Evolutionary conservation across 257 asterid genomes (phyloP), one percentile per base, ranked within the genome.

Genomic region (Avicennia marina): DNA sequence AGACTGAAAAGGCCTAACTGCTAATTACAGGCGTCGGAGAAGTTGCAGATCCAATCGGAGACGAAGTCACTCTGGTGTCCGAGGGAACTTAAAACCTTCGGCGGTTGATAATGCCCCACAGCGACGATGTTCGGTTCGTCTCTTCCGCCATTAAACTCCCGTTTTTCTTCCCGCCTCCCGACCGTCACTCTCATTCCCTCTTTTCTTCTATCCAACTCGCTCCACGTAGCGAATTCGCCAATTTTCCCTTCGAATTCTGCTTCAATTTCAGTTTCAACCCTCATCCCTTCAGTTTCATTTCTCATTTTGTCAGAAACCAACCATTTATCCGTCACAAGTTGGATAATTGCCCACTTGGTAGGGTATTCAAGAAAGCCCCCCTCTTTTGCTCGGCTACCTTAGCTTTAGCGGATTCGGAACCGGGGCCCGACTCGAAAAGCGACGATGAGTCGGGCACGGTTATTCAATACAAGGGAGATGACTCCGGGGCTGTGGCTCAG

Each of bases 381-480:
- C 80, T 80, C 18, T 76, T 87, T 38, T 80, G 93, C 75, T 90
- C 80, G 10, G 83, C 98, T 25, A 56, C 98, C 9, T 52, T 90
- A 10, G 66, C 72, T n/a, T 54, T 83, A 21, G 63, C 76, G 12
- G 83, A 76, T 29, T 42, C 85, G 32, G 84, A 78, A 25, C n/a
- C 74, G 34, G 66, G 53, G 16, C 58, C 66, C 7, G 65, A 33
- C 47, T 9, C 68, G 66, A 69, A 64, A 54, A 46, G 29, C 29
- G 70, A 64, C 0, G 78, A 60, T 21, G 75, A 72, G 1, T 43
- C 68, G 18, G 58, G 63, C 24, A 41, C 64, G 43, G 53, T 44
- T 64, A n/a, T 39, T 63, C 80, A 66, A 64, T 54, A 41, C 51
- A 77, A 71, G 54, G 73, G 70, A 16, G 75, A 66, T 17, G 77